Conservation (phyloP, 2,329 filamentous ascomycete species). For the Zymoseptoria brevis region DNA sequence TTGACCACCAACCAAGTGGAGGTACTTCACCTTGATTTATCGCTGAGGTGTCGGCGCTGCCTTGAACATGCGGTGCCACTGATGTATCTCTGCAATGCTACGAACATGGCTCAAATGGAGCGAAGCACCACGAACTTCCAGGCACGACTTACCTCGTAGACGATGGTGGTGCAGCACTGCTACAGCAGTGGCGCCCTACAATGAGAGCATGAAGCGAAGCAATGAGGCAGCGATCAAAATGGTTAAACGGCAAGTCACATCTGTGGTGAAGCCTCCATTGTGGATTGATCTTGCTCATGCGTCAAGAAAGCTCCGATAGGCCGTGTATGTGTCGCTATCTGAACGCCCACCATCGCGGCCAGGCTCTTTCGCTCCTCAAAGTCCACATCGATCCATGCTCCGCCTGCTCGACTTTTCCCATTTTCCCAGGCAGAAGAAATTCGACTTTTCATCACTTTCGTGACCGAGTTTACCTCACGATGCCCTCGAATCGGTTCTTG, state of each 20-base stretch:
- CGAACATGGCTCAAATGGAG: too few species aligned
- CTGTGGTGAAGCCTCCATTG: slow-evolving; percentile 29
- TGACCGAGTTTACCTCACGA: slow-evolving; percentile 74
- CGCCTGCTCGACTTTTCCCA: not conserved
- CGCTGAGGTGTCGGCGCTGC: too few species aligned
- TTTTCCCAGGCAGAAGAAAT: slow-evolving; percentile 3
- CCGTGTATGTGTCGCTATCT: slow-evolving; percentile 26
- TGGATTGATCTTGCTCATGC: slow-evolving; percentile 31
- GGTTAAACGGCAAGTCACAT: slow-evolving; percentile 28
- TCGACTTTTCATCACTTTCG: slow-evolving; percentile 2
- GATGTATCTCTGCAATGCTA: too few species aligned
- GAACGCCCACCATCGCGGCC: slow-evolving; percentile 13
- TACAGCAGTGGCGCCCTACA: not conserved
- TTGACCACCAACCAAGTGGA: not conserved
- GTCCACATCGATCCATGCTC: slow-evolving; percentile 13
- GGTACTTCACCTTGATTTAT: not conserved
- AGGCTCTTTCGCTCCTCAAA: slow-evolving; percentile 23
- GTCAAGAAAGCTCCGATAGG: slow-evolving; percentile 31
- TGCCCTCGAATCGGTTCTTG: slow-evolving; percentile 93
- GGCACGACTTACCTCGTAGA: not conserved
- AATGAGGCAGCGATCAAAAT: slow-evolving; percentile 30
- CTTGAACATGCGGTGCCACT: too few species aligned
- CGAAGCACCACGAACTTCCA: not conserved
- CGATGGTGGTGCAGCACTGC: not conserved
- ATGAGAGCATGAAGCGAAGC: slow-evolving; percentile 2